Percentiles rank a stretch among this genome's conserved stretches.
phyloP scores from a whole-genome alignment of 345 rosid species.

The Orychophragmus violaceus region DNA sequence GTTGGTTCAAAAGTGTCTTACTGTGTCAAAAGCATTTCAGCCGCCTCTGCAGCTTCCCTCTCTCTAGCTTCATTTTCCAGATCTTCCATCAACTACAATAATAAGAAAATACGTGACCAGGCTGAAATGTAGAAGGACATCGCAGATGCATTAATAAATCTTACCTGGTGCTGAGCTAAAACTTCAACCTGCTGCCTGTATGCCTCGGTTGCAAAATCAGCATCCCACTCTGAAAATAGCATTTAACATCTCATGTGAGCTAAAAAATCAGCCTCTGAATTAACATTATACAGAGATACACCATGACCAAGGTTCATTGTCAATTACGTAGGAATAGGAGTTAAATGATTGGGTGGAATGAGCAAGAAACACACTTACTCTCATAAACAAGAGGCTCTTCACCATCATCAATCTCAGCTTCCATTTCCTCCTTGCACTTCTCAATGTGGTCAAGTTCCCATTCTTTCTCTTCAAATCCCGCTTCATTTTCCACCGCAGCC shows the following conservation, averaged over 20 bases:
- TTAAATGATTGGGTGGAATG: conserved; percentile 6
- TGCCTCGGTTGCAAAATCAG: conserved; percentile 99
- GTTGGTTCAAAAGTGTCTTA: conserved; percentile 44
- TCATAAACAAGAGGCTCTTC: conserved; percentile 97
- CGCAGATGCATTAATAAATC: conserved; percentile 9
- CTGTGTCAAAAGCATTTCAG: conserved; percentile 40
- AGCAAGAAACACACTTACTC: conserved; percentile 49
- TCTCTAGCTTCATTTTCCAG: conserved; percentile 82
- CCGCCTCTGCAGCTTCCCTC: conserved; percentile 65
- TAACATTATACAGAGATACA: not conserved
- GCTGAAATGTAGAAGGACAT: conserved; percentile 8
- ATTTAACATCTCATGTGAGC: conserved; percentile 18
- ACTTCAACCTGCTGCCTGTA: conserved; percentile 94
- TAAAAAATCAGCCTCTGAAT: not conserved
- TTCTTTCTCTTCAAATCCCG: conserved; percentile 73
- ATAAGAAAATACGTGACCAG: conserved; percentile 14
- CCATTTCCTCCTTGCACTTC: conserved; percentile 96
- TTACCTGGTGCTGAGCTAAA: conserved; percentile 92
- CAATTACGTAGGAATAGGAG: conserved; percentile 2
- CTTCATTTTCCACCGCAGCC: conserved; percentile 63
- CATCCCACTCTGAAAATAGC: conserved; percentile 79
- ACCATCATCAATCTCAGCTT: conserved; percentile 98
- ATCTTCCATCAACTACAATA: conserved; percentile 83
- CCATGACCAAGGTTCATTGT: not conserved
- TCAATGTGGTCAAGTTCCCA: conserved; percentile 99